Conservation (phyloP, 73 alveolate genomes). For the Stentor coeruleus region DNA sequence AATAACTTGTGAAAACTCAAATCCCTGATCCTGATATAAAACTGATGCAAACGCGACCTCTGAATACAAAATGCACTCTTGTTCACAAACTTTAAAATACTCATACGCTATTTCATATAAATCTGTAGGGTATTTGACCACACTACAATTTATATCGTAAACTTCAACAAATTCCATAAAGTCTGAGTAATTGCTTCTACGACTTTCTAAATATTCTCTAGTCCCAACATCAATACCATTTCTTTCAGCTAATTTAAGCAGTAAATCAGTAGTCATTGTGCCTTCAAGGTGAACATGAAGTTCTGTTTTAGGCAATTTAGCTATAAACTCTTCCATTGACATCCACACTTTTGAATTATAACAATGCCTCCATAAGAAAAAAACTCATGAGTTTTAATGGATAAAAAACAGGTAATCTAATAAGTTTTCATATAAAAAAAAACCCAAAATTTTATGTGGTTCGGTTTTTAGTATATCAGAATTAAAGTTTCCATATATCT, state of each 20-base stretch:
- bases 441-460: no score
- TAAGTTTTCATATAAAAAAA: no score
- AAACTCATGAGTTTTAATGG: no score
- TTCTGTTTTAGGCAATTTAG: conserved; percentile 10
- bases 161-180: not conserved
- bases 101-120: not conserved
- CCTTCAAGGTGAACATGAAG: conserved; percentile 22
- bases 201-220: not conserved
- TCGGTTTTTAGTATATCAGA: no score
- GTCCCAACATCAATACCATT: not conserved
- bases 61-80: not conserved
- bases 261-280: not conserved
- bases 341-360: not conserved
- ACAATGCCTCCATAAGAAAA: no score
- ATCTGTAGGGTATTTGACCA: not conserved
- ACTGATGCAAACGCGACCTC: not conserved
- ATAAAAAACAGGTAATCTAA: no score
- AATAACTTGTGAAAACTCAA: not conserved
- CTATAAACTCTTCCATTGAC: not conserved
- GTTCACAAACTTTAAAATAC: not conserved
- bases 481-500: no score
- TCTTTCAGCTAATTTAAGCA: conserved; percentile 17
- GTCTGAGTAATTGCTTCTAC: not conserved
- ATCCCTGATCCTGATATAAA: not conserved
- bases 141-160: not conserved